Evolutionary conservation across 2,329 filamentous ascomycete genomes (phyloP), one percentile per base, ranked within the genome.

Genomic region (Aspergillus sp.): DNA sequence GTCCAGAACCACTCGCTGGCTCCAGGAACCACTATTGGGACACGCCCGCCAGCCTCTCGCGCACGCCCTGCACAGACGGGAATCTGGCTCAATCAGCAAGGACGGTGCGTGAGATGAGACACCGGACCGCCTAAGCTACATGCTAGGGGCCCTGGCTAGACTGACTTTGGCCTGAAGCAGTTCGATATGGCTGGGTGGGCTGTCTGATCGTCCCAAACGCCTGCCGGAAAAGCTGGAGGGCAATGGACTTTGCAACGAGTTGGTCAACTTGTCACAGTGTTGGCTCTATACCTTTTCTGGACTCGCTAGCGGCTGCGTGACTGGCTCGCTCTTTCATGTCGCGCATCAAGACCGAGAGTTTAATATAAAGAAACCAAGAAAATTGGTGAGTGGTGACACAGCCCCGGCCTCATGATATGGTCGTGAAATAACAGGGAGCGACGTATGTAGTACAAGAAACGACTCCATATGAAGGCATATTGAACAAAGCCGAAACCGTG

Each of bases 1-100:
- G 59, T 55, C 62, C 57, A 60, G 62, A 62, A 57, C 55, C 43
- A 52, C 53, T 50, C n/a, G 38, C 36, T 43, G 13, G 38, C 48
- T 26, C n/a, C 36, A 50, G 48, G 48, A 52, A 45, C 50, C 41
- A 38, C 38, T 30, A 34, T 43, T 55, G 6, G 22, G 43, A 30
- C 57, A 59, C 57, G 57, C 30, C 53, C 57, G 26, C 8, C 13
- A 9, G 2, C n/a, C 36, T 53, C 15, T 53, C 50, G 38, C 43
- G 45, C 55, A 57, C 55, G 36, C 6, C 50, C 50, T 45, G 15
- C 15, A 6, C 41, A 50, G 13, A 30, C 22, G 22, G 38, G 43
- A 30, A 30, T 30, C 26, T 30, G 9, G 26, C 26, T 30, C 26
- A 39, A 36, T 38, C 30, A 48, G 39, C 39, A 49, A 48, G 53